Evolutionary conservation across 805 yeast species (phyloP), one percentile per base, ranked within the genome.

Genomic region (Zygosaccharomyces lentus): DNA sequence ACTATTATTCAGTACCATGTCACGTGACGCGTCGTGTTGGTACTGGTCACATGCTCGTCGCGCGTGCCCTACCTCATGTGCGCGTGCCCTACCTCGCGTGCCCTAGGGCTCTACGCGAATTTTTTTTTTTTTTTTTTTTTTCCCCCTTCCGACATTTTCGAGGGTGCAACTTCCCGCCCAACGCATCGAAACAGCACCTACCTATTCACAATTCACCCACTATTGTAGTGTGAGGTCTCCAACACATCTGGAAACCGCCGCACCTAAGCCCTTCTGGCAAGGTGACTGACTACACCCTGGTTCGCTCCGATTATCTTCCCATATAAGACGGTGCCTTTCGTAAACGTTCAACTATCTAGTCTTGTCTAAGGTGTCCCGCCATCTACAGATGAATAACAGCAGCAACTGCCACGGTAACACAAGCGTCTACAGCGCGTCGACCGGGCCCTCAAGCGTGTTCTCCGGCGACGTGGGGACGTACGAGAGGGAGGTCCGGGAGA

Each of bases 381-480:
- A 27, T 15, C 8, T 13, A 38, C 21, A 19, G 24, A 17, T 17
- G 34, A 16, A 17, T 9, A 37, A 26, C 21, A 37, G 19, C 25
- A 38, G 12, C 25, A 15, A 27, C 13, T 15, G 9, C 9, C 15
- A 6, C 25, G 41, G 41, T 9, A 27, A 38, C 31, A 27, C 15
- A 26, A 38, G 41, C 6, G 41, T 38, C 4, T 16, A 38, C 34
- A 38, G 41, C 16, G 29, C 34, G 23, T 38, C 41, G 23, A 45
- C 55, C 9, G 56, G 53, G 34, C 48, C 58, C 3, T 57, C 62
- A 25, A 62, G 66, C 2, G 50, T 61, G 4, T 62, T 62, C 45
- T 59, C 67, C 4, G 49, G 48, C 25, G 53, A 54, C 13, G 61
- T 57, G 9, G 53, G 40, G 29, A 55, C 53, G 16, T 58, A 61